Percentiles rank a stretch among this genome's conserved stretches.
These are phyloP conservation scores for Quercus suber DNA, from an alignment of 306 rosid genomes.

Conservation along the genomic window DNA sequence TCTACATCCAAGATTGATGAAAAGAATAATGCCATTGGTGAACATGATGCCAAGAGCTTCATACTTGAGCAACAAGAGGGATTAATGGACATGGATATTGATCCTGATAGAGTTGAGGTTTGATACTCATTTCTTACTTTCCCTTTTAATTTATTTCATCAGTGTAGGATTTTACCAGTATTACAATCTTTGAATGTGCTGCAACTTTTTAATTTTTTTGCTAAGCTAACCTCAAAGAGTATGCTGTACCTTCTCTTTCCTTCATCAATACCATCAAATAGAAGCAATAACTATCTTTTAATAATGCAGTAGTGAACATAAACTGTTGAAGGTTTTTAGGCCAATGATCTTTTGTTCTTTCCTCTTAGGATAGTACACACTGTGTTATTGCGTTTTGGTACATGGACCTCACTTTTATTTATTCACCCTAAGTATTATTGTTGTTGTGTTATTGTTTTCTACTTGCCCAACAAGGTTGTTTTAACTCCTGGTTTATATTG, in stretches of 20 bases:
- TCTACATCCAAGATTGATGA: conserved; percentile 40
- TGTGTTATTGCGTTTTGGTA: no score
- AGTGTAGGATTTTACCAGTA: neutral
- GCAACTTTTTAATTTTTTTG: no score
- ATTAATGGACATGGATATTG: conserved; percentile 61
- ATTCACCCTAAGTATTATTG: no score
- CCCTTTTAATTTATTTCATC: neutral
- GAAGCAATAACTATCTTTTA: neutral
- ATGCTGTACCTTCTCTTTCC: no score
- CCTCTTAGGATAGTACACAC: neutral
- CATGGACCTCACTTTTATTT: no score
- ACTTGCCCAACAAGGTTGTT: no score
- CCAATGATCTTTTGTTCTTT: neutral
- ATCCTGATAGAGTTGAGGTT: conserved; percentile 93
- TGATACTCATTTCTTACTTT: conserved; percentile 16
- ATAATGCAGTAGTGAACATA: neutral
- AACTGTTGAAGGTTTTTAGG: neutral
- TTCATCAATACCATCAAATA: neutral
- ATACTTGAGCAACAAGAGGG: conserved; percentile 60
- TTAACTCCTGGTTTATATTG: no score
- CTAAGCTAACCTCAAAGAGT: no score
- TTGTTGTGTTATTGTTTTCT: no score
- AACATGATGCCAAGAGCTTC: conserved; percentile 60
- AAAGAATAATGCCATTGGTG: conserved; percentile 42
- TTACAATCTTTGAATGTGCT: neutral